phyloP scores from a whole-genome alignment of 768 basidiomycete species.

The Clitopilus hobsonii region DNA sequence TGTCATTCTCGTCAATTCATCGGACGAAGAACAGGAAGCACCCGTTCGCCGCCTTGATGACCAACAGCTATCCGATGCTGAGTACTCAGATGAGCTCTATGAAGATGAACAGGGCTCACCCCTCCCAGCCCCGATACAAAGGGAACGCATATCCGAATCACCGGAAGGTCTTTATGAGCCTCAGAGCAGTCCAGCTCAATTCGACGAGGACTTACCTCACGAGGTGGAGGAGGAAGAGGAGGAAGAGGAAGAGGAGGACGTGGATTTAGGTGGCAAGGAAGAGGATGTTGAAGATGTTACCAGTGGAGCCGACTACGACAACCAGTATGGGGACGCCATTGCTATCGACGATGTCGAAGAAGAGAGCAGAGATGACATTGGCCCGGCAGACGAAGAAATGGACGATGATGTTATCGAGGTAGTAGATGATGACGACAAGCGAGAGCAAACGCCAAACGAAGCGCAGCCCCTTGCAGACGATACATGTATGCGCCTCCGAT shows the following conservation, averaged over 20 bases:
- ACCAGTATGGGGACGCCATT: no score
- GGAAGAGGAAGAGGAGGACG: conserved; percentile 13
- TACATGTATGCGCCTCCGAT: conserved; percentile 19
- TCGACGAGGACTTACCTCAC: conserved; percentile 8
- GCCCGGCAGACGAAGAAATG: not conserved
- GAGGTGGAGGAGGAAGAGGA: conserved; percentile 13
- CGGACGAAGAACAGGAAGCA: conserved; percentile 20
- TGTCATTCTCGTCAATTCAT: conserved; percentile 15
- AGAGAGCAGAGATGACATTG: no score
- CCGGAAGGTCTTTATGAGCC: not conserved
- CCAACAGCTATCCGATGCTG: not conserved
- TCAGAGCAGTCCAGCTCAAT: conserved; percentile 7
- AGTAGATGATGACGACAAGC: conserved; percentile 4
- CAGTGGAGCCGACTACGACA: no score
- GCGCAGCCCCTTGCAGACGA: conserved; percentile 26
- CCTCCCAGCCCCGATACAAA: not conserved
- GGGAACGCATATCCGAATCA: not conserved
- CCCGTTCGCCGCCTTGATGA: not conserved
- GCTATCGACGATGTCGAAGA: no score
- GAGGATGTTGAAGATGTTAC: conserved; percentile 9
- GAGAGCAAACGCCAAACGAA: conserved; percentile 15
- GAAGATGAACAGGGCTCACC: not conserved
- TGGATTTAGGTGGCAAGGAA: conserved; percentile 5
- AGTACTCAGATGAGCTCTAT: not conserved
- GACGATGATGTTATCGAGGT: conserved; percentile 10